Conservation (phyloP, 345 rosid genomes). For the Bretschneidera sinensis region DNA sequence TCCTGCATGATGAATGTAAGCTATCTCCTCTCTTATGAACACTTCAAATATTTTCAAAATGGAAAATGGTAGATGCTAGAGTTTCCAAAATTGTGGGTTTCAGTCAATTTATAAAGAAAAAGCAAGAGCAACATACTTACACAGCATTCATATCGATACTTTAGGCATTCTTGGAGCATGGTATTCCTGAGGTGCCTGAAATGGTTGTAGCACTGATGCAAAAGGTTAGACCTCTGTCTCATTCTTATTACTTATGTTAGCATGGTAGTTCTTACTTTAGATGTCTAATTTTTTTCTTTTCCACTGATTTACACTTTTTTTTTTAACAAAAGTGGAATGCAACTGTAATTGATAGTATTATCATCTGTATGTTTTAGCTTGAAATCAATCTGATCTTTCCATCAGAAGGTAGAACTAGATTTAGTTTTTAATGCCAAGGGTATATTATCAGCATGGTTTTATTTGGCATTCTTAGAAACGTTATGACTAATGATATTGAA, state of each 20-base stretch:
- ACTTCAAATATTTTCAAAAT: neutral
- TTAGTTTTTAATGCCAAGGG: too few species aligned
- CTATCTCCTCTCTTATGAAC: constrained; percentile 1
- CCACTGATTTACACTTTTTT: too few species aligned
- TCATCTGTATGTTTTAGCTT: too few species aligned
- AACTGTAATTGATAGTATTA: too few species aligned
- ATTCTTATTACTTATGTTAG: neutral
- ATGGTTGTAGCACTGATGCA: constrained; percentile 81
- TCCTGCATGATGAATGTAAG: constrained; percentile 87
- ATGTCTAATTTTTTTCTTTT: too few species aligned
- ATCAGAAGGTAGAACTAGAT: too few species aligned
- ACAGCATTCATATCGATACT: neutral
- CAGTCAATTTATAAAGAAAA: neutral
- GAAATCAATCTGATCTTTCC: too few species aligned
- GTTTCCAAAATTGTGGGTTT: neutral
- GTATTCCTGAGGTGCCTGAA: constrained; percentile 74
- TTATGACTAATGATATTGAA: neutral
- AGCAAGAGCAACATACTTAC: constrained; percentile 10
- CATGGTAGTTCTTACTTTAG: too few species aligned
- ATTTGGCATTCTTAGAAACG: too few species aligned
- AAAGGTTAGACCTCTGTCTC: constrained; percentile 44
- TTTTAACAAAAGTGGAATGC: too few species aligned
- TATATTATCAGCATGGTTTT: too few species aligned
- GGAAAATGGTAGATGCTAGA: neutral
- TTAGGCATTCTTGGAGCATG: constrained; percentile 78